Evolutionary conservation across 495 filamentous ascomycete species (phyloP).

Genomic region (Annulohypoxylon moriforme): DNA sequence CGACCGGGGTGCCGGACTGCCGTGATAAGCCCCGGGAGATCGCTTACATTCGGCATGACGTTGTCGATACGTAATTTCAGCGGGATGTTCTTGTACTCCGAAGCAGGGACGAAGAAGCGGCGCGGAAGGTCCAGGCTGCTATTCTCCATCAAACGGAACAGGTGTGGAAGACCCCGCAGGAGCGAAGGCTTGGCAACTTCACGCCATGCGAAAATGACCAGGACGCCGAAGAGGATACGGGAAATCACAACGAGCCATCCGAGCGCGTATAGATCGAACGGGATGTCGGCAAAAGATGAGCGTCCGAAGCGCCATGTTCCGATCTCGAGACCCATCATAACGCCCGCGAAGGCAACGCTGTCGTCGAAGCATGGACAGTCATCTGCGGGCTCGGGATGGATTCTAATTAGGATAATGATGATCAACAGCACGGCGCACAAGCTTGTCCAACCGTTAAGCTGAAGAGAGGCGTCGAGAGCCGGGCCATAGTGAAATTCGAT

Average conservation of each 20-base stretch:
- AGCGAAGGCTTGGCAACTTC: slow-evolving; percentile 86
- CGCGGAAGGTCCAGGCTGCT: slow-evolving; percentile 81
- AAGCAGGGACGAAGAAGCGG: slow-evolving; percentile 88
- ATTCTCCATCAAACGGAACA: slow-evolving; percentile 87
- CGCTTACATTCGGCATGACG: slow-evolving; percentile 83
- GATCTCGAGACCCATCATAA: slow-evolving; percentile 81
- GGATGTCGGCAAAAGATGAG: slow-evolving; percentile 64
- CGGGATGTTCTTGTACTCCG: slow-evolving; percentile 89
- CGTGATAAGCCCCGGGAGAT: slow-evolving; percentile 80
- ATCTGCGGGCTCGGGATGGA: slow-evolving; percentile 96
- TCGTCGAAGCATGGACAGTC: slow-evolving; percentile 99
- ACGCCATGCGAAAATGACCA: slow-evolving; percentile 88
- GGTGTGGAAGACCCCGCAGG: slow-evolving; percentile 78
- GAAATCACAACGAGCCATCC: slow-evolving; percentile 69
- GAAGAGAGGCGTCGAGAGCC: slow-evolving; percentile 73
- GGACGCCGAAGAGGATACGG: slow-evolving; percentile 81
- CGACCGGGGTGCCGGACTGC: slow-evolving; percentile 80
- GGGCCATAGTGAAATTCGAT: slow-evolving; percentile 79
- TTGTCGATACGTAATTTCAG: slow-evolving; percentile 82
- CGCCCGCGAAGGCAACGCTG: slow-evolving; percentile 91
- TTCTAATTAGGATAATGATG: slow-evolving; percentile 79
- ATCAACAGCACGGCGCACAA: slow-evolving; percentile 69
- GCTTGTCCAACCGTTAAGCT: slow-evolving; percentile 64
- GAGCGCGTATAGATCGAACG: slow-evolving; percentile 69
- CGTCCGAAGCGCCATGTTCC: slow-evolving; percentile 83